Base-by-base conservation (phyloP, 345 rosid genomes). In the Dipteronia sinensis region DNA sequence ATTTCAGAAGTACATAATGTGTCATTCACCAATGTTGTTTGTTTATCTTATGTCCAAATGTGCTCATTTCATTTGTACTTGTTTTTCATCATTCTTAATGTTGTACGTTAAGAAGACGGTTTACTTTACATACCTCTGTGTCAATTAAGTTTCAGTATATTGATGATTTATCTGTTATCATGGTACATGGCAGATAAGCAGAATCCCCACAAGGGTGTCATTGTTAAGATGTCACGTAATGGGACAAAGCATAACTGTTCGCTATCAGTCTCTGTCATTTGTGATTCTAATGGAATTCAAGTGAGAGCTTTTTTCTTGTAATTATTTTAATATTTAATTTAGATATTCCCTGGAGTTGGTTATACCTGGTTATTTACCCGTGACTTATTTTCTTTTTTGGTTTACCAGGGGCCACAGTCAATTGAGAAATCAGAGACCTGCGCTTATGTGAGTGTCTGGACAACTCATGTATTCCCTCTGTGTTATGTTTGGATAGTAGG, bases 131-230 rank as follows among this genome's bases (percentile, higher is more conserved):
- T 62, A 59, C 49, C 47, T 42, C 6, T 77, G 20, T 69, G 10
- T 77, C 64, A 19, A 42, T 77, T 31, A 13, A 67, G 27, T 76
- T 75, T 85, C 25, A 71, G 67, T 69, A 63, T 64, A 1, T 82
- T 81, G 70, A 81, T 79, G 65, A 53, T 69, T 79, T 76, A 51
- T 77, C 49, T 80, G 11, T 70, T 56, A 46, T 62, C 19, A 79
- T 72, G 46, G 46, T 67, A 76, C 75, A 63, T 46, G 65, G 74
- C 88, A 97, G 98, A 97, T 86, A 69, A 85, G 67, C 75, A 82
- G 75, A 89, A 93, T 86, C 99, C 98, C 29, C 85, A 85, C 74
- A 89, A 82, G 78, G 99, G 98, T 76, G 92, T 97, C 76, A 80
- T 78, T 85, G 89, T 94, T 79, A 93, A 83, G 82, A 93, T 94